Base-by-base conservation (phyloP, 306 rosid species). In the Datisca glomerata region DNA sequence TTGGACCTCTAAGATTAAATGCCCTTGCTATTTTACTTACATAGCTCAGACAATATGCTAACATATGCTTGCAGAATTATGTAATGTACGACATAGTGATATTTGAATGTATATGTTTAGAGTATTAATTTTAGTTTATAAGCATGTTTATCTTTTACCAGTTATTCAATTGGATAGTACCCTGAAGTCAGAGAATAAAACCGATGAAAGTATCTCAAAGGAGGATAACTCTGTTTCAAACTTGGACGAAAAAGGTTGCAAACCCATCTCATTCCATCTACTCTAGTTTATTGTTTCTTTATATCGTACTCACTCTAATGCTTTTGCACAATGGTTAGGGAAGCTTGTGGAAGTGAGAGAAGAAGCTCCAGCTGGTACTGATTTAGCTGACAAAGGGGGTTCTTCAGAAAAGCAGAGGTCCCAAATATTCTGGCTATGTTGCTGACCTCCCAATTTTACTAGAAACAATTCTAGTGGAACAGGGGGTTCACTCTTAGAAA, bases 401-500 rank as follows among this genome's bases (percentile, higher is more conserved):
- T 18, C 39, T 58, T 89, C 93, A 13, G 80, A 78, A 59, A 84
- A 70, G 67, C 92, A 89, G 56, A 84, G 78, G 98, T 84, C 60
- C 32, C 37, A 23, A 33, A 46, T 42, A 28, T 25, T 51, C 41
- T 39, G 9, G 3, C 18, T 17, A 15, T 38, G 21, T 17, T 38
- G n/a, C 4, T 3, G 43, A 5, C 36, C n/a, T 8, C 36, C 36
- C n/a, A n/a, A n/a, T n/a, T n/a, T n/a, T n/a, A 31, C 36, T 31
- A 8, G n/a, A 31, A 8, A 28, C 9, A 31, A 3, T 31, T 31
- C n/a, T 31, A 31, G n/a, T 31, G 1, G 1, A n/a, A 8, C n/a
- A 31, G 36, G 36, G 12, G 35, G 35, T 8, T 29, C 8, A 29
- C 12, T 29, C 10, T 9, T 29, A n/a, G n/a, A n/a, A n/a, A n/a